phyloP scores from a whole-genome alignment of 139 green algal species.

The Chara braunii region DNA sequence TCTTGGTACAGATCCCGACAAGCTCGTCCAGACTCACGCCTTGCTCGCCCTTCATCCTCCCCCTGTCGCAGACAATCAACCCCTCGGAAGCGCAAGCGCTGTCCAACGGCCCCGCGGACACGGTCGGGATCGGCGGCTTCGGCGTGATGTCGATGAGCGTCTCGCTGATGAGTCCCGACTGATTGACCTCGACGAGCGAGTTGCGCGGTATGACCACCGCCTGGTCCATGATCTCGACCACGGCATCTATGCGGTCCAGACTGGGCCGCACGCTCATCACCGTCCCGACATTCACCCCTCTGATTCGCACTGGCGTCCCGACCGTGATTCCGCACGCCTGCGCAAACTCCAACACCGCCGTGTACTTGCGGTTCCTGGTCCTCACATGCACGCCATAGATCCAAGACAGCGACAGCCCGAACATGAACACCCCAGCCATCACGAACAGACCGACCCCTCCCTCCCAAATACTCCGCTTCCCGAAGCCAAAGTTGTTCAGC shows the following conservation, averaged over 20 bases:
- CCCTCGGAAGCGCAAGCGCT: conserved; percentile 76
- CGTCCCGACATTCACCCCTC: conserved; percentile 70
- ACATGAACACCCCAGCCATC: conserved; percentile 31
- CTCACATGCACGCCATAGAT: conserved; percentile 34
- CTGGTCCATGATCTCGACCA: conserved; percentile 76
- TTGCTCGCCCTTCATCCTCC: conserved; percentile 69
- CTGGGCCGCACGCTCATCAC: conserved; percentile 79
- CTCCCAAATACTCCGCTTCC: conserved; percentile 41
- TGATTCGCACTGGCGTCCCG: conserved; percentile 80
- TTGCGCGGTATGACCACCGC: conserved; percentile 86
- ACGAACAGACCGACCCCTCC: conserved; percentile 51
- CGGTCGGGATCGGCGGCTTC: conserved; percentile 63
- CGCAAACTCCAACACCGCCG: conserved; percentile 62
- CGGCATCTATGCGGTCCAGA: conserved; percentile 81
- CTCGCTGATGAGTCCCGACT: conserved; percentile 89
- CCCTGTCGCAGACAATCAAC: conserved; percentile 79
- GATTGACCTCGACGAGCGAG: conserved; percentile 90
- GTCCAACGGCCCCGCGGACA: conserved; percentile 61
- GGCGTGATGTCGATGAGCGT: conserved; percentile 95
- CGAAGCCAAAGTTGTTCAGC: conserved; percentile 50
- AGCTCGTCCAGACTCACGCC: conserved; percentile 93
- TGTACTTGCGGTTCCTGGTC: conserved; percentile 31
- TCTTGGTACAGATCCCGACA: conserved; percentile 85
- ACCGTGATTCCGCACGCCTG: conserved; percentile 89
- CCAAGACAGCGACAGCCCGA: conserved; percentile 32